Evolutionary conservation across 139 green algal genomes (phyloP).

Genomic region (Pleodorina starrii): DNA sequence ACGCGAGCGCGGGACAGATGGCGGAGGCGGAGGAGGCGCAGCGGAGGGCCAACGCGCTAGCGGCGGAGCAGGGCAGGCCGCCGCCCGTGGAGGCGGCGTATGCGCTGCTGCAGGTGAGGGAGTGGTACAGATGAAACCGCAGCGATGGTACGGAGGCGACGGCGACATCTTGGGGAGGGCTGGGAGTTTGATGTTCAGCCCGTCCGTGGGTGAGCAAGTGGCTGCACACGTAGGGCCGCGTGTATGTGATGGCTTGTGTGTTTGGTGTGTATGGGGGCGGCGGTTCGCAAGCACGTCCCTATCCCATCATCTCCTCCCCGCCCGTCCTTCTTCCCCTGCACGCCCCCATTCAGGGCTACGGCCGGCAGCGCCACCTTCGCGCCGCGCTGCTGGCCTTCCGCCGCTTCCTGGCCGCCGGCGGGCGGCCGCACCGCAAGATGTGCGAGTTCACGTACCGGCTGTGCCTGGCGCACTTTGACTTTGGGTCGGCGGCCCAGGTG

Average conservation of each 20-base stretch:
- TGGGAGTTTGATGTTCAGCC: no score
- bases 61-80: constrained; percentile 48
- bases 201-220: no score
- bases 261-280: no score
- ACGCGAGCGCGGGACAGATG: constrained; percentile 66
- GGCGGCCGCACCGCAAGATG: constrained; percentile 69
- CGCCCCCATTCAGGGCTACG: constrained; percentile 54
- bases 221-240: no score
- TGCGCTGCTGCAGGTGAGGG: constrained; percentile 61
- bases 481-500: constrained; percentile 70
- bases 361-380: constrained; percentile 41
- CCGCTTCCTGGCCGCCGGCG: constrained; percentile 70
- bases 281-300: no score
- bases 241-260: no score
- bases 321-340: neutral
- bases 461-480: constrained; percentile 58
- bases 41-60: constrained; percentile 20
- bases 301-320: no score
- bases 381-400: constrained; percentile 59
- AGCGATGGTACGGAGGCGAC: no score
- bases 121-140: no score
- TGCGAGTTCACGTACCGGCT: constrained; percentile 67
- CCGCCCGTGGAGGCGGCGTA: constrained; percentile 65
- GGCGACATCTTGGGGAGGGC: no score
- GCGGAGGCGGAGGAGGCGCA: constrained; percentile 67